Percentiles rank a stretch among this genome's conserved stretches.
phyloP scores from a whole-genome alignment of 345 rosid species.

The Pseudoturritis turrita region DNA sequence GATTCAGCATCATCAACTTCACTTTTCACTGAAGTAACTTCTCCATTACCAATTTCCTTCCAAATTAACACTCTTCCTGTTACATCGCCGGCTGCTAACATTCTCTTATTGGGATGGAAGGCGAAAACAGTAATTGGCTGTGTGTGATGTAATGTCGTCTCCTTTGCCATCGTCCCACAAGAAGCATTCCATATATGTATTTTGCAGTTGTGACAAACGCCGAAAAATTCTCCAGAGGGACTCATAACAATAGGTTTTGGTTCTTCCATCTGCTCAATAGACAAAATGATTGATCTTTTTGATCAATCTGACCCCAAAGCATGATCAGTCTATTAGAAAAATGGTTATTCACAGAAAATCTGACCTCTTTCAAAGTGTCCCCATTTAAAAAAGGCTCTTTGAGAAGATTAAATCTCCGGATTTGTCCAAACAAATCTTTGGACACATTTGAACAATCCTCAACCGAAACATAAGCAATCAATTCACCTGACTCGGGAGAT shows the following conservation, averaged over 20 bases:
- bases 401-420: slow-evolving; percentile 63
- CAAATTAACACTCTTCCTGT: slow-evolving; percentile 79
- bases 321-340: neutral
- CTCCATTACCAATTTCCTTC: slow-evolving; percentile 68
- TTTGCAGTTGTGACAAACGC: slow-evolving; percentile 42
- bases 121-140: slow-evolving; percentile 52
- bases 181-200: slow-evolving; percentile 63
- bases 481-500: neutral
- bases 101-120: slow-evolving; percentile 64
- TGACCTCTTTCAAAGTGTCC: slow-evolving; percentile 58
- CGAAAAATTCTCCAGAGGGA: slow-evolving; percentile 50
- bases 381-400: slow-evolving; percentile 49
- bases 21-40: slow-evolving; percentile 38
- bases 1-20: slow-evolving; percentile 66
- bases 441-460: slow-evolving; percentile 31
- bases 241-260: slow-evolving; percentile 50
- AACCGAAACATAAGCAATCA: slow-evolving; percentile 56
- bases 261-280: slow-evolving; percentile 44
- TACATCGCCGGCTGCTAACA: slow-evolving; percentile 75
- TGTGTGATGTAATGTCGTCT: slow-evolving; percentile 64
- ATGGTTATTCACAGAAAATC: neutral
- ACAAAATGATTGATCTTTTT: neutral
- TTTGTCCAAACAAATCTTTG: slow-evolving; percentile 35
- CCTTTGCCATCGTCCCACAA: slow-evolving; percentile 40
- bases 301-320: neutral